These are phyloP conservation scores for Helminthosporium solani DNA, from an alignment of 2,329 filamentous ascomycete species.

Conservation along the genomic window DNA sequence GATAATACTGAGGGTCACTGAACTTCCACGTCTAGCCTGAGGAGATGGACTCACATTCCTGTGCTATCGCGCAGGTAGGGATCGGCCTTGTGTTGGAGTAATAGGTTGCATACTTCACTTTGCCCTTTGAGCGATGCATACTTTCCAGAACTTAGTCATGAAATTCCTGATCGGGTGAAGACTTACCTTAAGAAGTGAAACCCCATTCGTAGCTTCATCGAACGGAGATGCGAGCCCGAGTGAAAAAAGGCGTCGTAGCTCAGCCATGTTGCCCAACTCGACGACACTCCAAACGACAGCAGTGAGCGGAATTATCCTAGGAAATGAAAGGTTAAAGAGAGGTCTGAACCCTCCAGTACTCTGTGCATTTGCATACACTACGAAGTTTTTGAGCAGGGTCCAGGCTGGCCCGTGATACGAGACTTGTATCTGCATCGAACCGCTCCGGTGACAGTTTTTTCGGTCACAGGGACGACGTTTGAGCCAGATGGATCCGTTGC, in stretches of 20 bases:
- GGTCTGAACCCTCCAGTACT: neutral
- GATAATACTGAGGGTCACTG: no score
- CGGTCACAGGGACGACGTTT: constrained; percentile 7
- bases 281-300: constrained; percentile 6
- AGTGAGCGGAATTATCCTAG: constrained; percentile 4
- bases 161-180: neutral
- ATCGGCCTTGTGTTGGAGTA: constrained; percentile 5
- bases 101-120: constrained; percentile 1
- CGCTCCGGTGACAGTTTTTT: constrained; percentile 3
- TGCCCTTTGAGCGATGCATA: constrained; percentile 10
- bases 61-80: constrained; percentile 6
- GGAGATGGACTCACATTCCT: constrained; percentile 5
- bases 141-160: neutral
- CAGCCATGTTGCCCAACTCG: constrained; percentile 5
- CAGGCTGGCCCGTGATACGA: constrained; percentile 6
- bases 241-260: constrained; percentile 2
- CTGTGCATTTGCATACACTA: constrained; percentile 4
- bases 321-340: constrained; percentile 1
- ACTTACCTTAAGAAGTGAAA: constrained; percentile 1
- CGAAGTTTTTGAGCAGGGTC: constrained; percentile 2
- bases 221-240: neutral
- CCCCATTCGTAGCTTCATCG: constrained; percentile 1
- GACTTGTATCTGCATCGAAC: constrained; percentile 4
- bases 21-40: no score
- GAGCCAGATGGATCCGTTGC: constrained; percentile 5